Conservation (phyloP, 352 stramenopile species). For the Globisporangium orthogonon region DNA sequence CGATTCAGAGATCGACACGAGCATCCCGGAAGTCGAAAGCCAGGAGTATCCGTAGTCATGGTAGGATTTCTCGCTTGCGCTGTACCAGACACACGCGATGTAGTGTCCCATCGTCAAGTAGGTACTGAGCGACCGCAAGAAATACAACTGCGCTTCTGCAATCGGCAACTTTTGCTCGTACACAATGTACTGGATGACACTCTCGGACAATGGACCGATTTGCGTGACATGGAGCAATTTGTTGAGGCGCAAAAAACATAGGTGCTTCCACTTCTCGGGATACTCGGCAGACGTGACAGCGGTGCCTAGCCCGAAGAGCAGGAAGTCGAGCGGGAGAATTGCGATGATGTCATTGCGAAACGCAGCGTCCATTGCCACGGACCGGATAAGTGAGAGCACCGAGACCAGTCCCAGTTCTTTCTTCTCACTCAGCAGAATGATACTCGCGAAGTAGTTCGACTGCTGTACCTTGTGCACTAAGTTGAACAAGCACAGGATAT, state of each 20-base stretch:
- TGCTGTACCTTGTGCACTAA: slow-evolving; percentile 30
- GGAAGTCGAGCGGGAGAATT: slow-evolving; percentile 43
- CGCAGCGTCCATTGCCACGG: slow-evolving; percentile 15
- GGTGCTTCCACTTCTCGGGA: slow-evolving; percentile 23
- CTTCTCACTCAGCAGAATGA: slow-evolving; percentile 1
- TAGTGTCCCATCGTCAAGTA: slow-evolving; percentile 60
- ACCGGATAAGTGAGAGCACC: not conserved
- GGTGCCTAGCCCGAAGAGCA: slow-evolving; percentile 16
- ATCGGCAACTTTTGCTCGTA: slow-evolving; percentile 47
- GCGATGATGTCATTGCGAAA: slow-evolving; percentile 35
- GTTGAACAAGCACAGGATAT: slow-evolving; percentile 40
- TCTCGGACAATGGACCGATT: slow-evolving; percentile 31
- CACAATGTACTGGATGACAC: slow-evolving; percentile 52
- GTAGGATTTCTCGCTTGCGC: slow-evolving; percentile 29
- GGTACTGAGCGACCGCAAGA: slow-evolving; percentile 32
- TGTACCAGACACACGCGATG: slow-evolving; percentile 57
- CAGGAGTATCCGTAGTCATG: slow-evolving; percentile 40
- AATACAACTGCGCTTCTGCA: slow-evolving; percentile 35
- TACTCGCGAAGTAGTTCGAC: slow-evolving; percentile 9
- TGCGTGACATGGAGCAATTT: slow-evolving; percentile 34
- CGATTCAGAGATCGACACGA: slow-evolving; percentile 18
- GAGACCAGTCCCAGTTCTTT: not conserved
- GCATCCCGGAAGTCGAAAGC: slow-evolving; percentile 52
- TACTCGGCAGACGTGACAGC: slow-evolving; percentile 15
- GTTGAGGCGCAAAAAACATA: slow-evolving; percentile 51